A percentile compares a stretch with the other conserved stretches of the same genome.
Conservation (phyloP, 495 filamentous ascomycete species). For the Cenococcum geophilum region DNA sequence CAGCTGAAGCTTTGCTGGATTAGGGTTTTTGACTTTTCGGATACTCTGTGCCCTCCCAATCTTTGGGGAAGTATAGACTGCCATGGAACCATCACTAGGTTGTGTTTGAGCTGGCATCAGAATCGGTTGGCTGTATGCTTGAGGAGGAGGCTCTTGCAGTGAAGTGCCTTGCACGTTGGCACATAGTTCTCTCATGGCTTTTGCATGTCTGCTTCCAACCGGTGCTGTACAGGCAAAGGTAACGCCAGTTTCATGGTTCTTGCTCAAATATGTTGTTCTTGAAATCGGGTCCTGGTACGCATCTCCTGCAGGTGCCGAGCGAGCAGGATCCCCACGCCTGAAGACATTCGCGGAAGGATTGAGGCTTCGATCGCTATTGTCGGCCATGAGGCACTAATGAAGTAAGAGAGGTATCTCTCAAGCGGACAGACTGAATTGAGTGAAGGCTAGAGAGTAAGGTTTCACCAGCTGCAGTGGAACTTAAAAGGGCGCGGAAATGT, state of each 20-base stretch:
- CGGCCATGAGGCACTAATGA: not conserved
- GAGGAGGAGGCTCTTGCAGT: not conserved
- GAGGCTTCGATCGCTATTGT: not conserved
- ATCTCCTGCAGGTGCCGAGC: not conserved
- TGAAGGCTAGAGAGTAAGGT: not conserved
- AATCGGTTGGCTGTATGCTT: not conserved
- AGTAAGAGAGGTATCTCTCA: not conserved
- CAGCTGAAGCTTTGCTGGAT: not conserved
- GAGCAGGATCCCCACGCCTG: not conserved
- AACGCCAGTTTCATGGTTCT: slow-evolving; percentile 1
- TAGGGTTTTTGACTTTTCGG: not conserved
- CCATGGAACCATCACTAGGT: not conserved
- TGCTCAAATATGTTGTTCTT: not conserved
- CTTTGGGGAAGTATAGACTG: not conserved
- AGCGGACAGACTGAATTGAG: not conserved
- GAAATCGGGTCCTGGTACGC: not conserved
- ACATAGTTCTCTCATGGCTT: not conserved
- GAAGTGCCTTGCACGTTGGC: not conserved
- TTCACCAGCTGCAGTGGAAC: not conserved
- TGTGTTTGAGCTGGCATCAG: not conserved
- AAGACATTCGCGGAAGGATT: not conserved
- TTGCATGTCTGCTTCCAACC: not conserved
- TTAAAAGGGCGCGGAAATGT: not conserved
- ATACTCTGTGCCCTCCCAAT: not conserved
- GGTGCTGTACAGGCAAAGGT: not conserved